Evolutionary conservation across 768 basidiomycete species (phyloP), one percentile per base, ranked within the genome.

Genomic region (Leucosporidium creatinivorum): DNA sequence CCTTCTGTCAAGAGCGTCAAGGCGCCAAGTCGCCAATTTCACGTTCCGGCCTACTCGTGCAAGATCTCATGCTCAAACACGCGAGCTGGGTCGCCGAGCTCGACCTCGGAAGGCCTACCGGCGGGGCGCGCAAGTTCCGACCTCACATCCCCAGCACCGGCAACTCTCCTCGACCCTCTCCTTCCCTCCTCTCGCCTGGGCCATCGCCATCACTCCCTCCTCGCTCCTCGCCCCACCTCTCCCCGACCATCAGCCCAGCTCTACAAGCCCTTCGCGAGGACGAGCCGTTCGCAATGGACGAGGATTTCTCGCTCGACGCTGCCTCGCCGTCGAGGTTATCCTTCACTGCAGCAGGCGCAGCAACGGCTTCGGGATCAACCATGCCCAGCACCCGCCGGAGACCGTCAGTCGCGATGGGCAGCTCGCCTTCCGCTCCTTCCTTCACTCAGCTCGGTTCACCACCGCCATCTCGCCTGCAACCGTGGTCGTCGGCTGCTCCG

Each of bases 71-170:
- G 79, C 81, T 80, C 68, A 84, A 82, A 56, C 83, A 89, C 72
- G 81, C 80, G 21, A 85, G 85, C 3, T 97, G 90, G 89, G 78
- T 94, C 23, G 83, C 70, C 25, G 57, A 77, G 17, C 76, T 79
- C 62, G 80, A 81, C 72, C 73, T 80, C 18, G 79, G 79, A 0
- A 69, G 70, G n/a, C 76, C 76, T 0, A 73, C 71, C 1, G 71
- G 71, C 23, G 68, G 62, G 33, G 76, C 62, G n/a, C 77, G 44
- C 59, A 76, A 65, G 67, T 75, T 50, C 54, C 62, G 56, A 2
- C 75, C 77, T n/a, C 71, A 19, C 69, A 77, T 26, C 49, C 23
- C 18, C 17, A 49, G 44, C 49, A 36, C 28, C 60, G 60, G 48
- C 8, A 58, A 48, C 10, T 65, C 69, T 7, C 61, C 68, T 2